Evolutionary conservation across 2,329 filamentous ascomycete genomes (phyloP), one percentile per base, ranked within the genome.

Genomic region (Aspergillus pseudonomiae): DNA sequence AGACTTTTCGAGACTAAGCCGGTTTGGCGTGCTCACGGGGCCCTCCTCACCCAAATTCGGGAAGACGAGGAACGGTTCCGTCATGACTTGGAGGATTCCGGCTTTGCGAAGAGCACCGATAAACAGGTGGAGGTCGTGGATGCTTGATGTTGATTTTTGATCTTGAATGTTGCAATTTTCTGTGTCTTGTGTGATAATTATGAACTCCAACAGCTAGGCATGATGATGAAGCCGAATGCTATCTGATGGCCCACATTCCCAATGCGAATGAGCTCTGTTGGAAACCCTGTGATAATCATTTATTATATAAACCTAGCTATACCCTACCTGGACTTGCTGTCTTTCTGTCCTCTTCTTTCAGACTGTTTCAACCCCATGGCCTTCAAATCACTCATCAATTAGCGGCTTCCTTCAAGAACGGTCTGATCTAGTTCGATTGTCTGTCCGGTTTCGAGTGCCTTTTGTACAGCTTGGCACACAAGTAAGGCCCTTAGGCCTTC

Each of bases 381-480:
- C 14, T 7, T 26, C 5, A 24, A 24, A 14, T 46, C 26, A 19
- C 46, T 30, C 26, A 19, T 14, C 5, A 12, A 24, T 39, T n/a
- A 55, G 10, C 12, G 52, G n/a, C 19, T 54, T 16, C 30, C 32
- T 26, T 55, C 21, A 19, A 39, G n/a, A 39, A 39, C 4, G 12
- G 10, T 26, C n/a, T 55, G 52, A 19, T 69, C 65, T 58, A 75
- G 63, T 46, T 79, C 74, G 16, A 79, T 72, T 14, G 76, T 81
- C 56, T 68, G 61, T 11, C 76, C 77, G 10, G 69, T 75, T 32
- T 72, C 72, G 62, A 87, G 76, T 0, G 83, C 80, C 62, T 73
- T 75, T 65, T 78, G 81, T 41, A 86, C 78, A 16, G 84, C 84
- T 45, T 85, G 79, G 68, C 83, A 85, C 55, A 87, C 84, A 30